phyloP scores from a whole-genome alignment of 2,329 filamentous ascomycete species.

The Coniella lustricola region DNA sequence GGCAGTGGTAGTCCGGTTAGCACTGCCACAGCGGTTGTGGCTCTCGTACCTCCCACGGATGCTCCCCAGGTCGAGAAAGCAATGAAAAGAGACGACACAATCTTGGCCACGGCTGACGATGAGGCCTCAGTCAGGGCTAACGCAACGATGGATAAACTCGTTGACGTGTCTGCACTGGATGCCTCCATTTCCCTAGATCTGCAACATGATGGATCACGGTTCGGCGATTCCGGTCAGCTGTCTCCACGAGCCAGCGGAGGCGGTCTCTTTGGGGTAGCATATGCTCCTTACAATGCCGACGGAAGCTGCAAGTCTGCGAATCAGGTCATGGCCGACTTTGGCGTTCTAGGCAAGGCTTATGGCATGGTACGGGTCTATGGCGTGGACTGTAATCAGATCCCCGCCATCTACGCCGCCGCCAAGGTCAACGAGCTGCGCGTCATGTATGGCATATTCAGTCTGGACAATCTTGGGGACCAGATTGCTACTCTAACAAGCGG shows the following conservation, averaged over 20 bases:
- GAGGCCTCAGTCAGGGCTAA: background rate
- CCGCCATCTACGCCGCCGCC: slow-evolving; percentile 54
- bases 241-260: slow-evolving; percentile 7
- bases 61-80: background rate
- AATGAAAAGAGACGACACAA: background rate
- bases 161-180: background rate
- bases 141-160: background rate
- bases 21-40: slow-evolving; percentile 33
- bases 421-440: slow-evolving; percentile 60
- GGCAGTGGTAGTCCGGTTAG: slow-evolving; percentile 45
- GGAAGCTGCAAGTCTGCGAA: slow-evolving; percentile 59
- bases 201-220: background rate
- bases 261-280: slow-evolving; percentile 36
- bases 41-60: slow-evolving; percentile 21
- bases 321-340: slow-evolving; percentile 60
- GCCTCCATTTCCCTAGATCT: background rate
- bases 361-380: slow-evolving; percentile 69
- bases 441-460: slow-evolving; percentile 67
- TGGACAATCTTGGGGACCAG: slow-evolving; percentile 47
- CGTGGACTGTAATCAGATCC: slow-evolving; percentile 68
- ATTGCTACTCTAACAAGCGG: slow-evolving; percentile 54
- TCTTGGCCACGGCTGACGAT: background rate
- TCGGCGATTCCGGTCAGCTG: background rate
- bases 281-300: slow-evolving; percentile 43
- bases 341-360: slow-evolving; percentile 45